A percentile compares a stretch with the other conserved stretches of the same genome.
These are phyloP conservation scores for Curvularia spicifera DNA, from an alignment of 2,329 filamentous ascomycete species.

Conservation along the genomic window DNA sequence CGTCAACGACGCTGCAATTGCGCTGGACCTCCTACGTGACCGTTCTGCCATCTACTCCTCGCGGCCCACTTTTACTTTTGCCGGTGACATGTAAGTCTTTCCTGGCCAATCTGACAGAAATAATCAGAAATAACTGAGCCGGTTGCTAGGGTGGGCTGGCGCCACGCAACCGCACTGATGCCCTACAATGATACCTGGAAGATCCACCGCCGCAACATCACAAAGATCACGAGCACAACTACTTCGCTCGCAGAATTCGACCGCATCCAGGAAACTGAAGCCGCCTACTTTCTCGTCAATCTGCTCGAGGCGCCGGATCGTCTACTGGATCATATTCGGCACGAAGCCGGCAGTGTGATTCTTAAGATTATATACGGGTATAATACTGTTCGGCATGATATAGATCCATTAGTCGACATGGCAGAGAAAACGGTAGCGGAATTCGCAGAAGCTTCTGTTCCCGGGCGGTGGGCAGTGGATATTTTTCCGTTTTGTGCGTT, in stretches of 20 bases:
- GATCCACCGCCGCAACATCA: slow-evolving; percentile 32
- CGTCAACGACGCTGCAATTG: slow-evolving; percentile 29
- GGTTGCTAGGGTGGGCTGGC: slow-evolving; percentile 27
- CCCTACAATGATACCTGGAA: slow-evolving; percentile 28
- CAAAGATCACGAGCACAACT: slow-evolving; percentile 29
- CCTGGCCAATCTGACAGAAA: neutral
- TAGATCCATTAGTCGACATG: slow-evolving; percentile 55
- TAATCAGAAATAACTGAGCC: neutral
- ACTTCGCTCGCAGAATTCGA: slow-evolving; percentile 29
- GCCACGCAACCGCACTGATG: slow-evolving; percentile 24
- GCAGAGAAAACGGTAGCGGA: slow-evolving; percentile 50
- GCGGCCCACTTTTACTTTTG: slow-evolving; percentile 27
- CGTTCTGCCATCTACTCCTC: slow-evolving; percentile 32
- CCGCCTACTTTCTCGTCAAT: slow-evolving; percentile 33
- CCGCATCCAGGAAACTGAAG: slow-evolving; percentile 29
- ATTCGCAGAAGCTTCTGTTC: slow-evolving; percentile 51
- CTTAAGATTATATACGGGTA: slow-evolving; percentile 51
- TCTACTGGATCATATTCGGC: slow-evolving; percentile 31
- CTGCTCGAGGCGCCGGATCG: slow-evolving; percentile 25
- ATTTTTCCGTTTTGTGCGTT: slow-evolving; percentile 52
- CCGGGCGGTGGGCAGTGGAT: slow-evolving; percentile 57
- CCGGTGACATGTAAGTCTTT: slow-evolving; percentile 26
- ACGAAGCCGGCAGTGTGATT: slow-evolving; percentile 38
- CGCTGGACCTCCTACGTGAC: slow-evolving; percentile 34
- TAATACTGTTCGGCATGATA: slow-evolving; percentile 47